A percentile compares a stretch with the other conserved stretches of the same genome.
Evolutionary conservation across 192 early-diverging fungal genomes (phyloP).

Genomic region (Backusella parvicylindrica): DNA sequence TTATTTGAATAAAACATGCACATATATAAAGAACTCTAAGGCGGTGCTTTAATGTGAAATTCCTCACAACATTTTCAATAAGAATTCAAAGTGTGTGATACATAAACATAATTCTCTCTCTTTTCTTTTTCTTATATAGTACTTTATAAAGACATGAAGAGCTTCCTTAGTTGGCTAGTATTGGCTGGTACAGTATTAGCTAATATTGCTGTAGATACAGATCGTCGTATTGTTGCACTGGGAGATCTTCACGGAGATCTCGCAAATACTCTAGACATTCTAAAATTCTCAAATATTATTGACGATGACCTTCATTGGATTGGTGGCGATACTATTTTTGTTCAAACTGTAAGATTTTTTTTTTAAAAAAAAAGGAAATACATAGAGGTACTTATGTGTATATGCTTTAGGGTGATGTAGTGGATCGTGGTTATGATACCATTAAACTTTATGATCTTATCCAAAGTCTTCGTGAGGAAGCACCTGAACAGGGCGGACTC

Average conservation of each 20-base stretch:
- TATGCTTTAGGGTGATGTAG: slow-evolving; percentile 59
- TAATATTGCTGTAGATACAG: neutral
- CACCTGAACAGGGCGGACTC: slow-evolving; percentile 41
- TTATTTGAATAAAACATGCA: too few relatives aligned
- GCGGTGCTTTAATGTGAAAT: neutral
- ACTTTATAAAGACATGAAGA: neutral
- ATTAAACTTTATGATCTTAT: slow-evolving; percentile 64
- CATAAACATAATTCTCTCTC: neutral
- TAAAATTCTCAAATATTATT: slow-evolving; percentile 57
- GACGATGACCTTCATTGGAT: slow-evolving; percentile 61
- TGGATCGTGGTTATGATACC: slow-evolving; percentile 73
- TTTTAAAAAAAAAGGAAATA: neutral
- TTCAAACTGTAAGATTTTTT: slow-evolving; percentile 52
- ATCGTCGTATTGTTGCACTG: slow-evolving; percentile 55
- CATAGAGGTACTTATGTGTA: too few relatives aligned
- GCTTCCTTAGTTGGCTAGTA: neutral
- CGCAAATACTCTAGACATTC: slow-evolving; percentile 42
- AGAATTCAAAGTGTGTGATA: neutral
- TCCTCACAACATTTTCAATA: neutral
- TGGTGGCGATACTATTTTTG: slow-evolving; percentile 51
- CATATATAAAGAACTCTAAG: too few relatives aligned
- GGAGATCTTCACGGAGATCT: slow-evolving; percentile 73
- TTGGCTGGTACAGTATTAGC: neutral
- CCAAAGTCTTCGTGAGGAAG: slow-evolving; percentile 53
- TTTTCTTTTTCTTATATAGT: too few relatives aligned